Base-by-base conservation (phyloP, 768 basidiomycete species). In the Lepiota brunneoincarnata region DNA sequence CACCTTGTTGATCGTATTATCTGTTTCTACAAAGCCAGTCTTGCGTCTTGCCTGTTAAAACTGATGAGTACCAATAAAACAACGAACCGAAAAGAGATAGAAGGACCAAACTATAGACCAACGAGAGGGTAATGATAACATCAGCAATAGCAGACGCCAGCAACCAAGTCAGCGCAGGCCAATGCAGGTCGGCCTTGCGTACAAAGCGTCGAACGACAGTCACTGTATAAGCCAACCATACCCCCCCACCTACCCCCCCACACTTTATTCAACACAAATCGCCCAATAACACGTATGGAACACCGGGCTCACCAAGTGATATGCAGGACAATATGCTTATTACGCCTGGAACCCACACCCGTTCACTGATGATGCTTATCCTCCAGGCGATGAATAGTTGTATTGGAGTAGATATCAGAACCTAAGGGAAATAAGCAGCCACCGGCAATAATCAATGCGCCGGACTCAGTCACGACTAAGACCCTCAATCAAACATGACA, bases 301-400 rank as follows among this genome's bases (percentile, higher is more conserved):
- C 12, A 47, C 44, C 10, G 9, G 21, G 41, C 69, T 2, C 45
- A 75, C 74, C 66, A 14, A 73, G 56, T 1, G 72, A 67, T 24
- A 65, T 61, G 14, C 67, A 4, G 2, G 65, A 56, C 17, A 74
- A 63, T 2, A 70, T 20, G 11, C 36, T 39, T 9, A 75, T 70
- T 11, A 70, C 17, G 1, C 48, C 28, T 6, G 70, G 61, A 6
- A 72, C 48, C 58, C 59, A 61, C 38, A 49, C 58, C 1, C 61
- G 63, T 40, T 63, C 65, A n/a, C 67, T 73, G 42, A 74, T 63
- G 17, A 66, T 59, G 14, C 56, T 63, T 34, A 75, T 73, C 5
- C 75, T 60, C 74, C 74, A 75, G 0, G 72, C 73, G 34, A 73
- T 69, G 60, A 76, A 75, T 2, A 74, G 54, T 52, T 77, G 75